Evolutionary conservation across 2,329 filamentous ascomycete species (phyloP).

Genomic region (Aspergillus fijiensis): DNA sequence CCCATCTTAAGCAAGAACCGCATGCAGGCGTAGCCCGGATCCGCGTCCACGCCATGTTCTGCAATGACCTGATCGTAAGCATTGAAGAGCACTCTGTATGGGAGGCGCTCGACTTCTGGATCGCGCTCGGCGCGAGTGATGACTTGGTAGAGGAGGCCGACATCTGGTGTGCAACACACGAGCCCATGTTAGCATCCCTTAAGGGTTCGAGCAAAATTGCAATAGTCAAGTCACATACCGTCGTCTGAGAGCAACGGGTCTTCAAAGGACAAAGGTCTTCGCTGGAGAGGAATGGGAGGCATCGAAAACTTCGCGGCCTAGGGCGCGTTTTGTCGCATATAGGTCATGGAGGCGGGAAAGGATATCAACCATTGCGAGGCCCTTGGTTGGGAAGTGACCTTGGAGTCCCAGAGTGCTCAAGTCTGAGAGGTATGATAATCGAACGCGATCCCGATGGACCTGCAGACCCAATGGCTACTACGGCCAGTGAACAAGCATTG

Average conservation of each 20-base stretch:
- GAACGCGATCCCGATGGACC: slow-evolving; percentile 10
- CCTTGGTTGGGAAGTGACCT: slow-evolving; percentile 10
- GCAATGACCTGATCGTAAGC: slow-evolving; percentile 78
- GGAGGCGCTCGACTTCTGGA: slow-evolving; percentile 62
- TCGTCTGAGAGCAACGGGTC: slow-evolving; percentile 57
- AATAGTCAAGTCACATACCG: slow-evolving; percentile 44
- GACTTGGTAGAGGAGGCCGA: slow-evolving; percentile 74
- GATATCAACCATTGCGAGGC: slow-evolving; percentile 42
- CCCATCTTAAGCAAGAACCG: slow-evolving; percentile 78
- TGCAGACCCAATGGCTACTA: slow-evolving; percentile 10
- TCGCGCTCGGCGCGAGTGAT: slow-evolving; percentile 69
- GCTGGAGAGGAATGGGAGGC: slow-evolving; percentile 48
- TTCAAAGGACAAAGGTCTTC: slow-evolving; percentile 43
- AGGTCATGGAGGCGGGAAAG: slow-evolving; percentile 43
- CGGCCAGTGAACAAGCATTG: slow-evolving; percentile 5
- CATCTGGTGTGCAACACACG: slow-evolving; percentile 57
- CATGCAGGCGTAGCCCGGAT: slow-evolving; percentile 72
- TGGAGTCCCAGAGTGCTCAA: slow-evolving; percentile 7
- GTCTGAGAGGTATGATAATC: slow-evolving; percentile 1
- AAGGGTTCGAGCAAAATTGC: not conserved
- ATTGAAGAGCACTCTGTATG: slow-evolving; percentile 74
- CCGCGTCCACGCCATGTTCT: slow-evolving; percentile 66
- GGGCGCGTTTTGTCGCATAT: slow-evolving; percentile 44
- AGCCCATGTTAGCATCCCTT: not conserved
- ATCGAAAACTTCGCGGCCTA: slow-evolving; percentile 51